Evolutionary conservation across 257 asterid genomes (phyloP).

Genomic region (Vinca minor): DNA sequence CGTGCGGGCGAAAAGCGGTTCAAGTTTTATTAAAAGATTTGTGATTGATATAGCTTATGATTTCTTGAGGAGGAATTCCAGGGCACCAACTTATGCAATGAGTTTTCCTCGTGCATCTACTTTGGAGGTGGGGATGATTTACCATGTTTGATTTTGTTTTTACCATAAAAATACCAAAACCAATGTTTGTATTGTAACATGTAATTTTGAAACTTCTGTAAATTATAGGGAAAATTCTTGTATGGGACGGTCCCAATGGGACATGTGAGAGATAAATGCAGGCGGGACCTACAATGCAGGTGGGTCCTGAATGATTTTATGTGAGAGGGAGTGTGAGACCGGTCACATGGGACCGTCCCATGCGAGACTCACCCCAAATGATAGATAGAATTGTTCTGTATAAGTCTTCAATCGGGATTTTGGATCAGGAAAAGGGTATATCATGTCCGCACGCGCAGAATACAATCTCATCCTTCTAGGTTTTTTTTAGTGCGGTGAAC

Average conservation of each 20-base stretch:
- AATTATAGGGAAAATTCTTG: not conserved
- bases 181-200: not conserved
- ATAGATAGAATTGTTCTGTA: too few relatives aligned
- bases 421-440: too few relatives aligned
- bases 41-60: constrained; percentile 65
- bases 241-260: too few relatives aligned
- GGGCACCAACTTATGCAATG: constrained; percentile 65
- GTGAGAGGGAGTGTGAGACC: too few relatives aligned
- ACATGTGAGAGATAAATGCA: too few relatives aligned
- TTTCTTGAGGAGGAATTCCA: constrained; percentile 73
- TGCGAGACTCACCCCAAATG: not conserved
- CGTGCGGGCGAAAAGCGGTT: constrained; percentile 74
- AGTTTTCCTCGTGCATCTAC: constrained; percentile 86
- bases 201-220: constrained; percentile 2
- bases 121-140: constrained; percentile 88
- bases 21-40: constrained; percentile 53
- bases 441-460: too few relatives aligned
- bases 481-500: too few relatives aligned
- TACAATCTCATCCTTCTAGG: too few relatives aligned
- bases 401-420: too few relatives aligned
- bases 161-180: not conserved
- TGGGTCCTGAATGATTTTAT: too few relatives aligned
- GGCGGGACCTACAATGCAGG: too few relatives aligned
- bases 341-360: not conserved
- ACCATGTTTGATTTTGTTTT: constrained; percentile 48